Evolutionary conservation across 129 eudicot species (phyloP), one percentile per base, ranked within the genome.

Genomic region (Flaveria ramosissima): DNA sequence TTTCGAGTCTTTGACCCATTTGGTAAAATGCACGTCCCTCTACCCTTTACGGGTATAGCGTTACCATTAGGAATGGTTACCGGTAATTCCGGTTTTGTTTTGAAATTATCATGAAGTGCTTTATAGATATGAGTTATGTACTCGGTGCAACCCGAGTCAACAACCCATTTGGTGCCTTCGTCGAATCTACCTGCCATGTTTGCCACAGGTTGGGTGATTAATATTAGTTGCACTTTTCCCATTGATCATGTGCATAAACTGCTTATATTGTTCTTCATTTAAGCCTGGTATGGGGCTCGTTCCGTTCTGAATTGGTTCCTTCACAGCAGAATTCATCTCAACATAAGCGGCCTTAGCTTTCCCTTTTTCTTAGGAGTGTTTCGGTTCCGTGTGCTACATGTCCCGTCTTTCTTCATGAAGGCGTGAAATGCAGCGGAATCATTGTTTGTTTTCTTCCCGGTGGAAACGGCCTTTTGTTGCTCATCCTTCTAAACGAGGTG

Each of bases 141-240:
- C 39, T 32, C 7, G 39, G 7, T 32, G 39, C 39, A 32, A 32
- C 39, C 39, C 39, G 39, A 32, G 39, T 32, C 39, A 4, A 32
- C 7, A 32, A 32, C 39, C 39, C 7, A 32, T 32, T 32, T 32
- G 39, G 39, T 62, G 27, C 68, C 68, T 62, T 62, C 41, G 13
- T 26, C 68, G 8, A 12, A 62, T 26, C 42, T 62, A 62, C 68
- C 68, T 27, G 45, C 68, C 68, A 62, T 62, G 43, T 62, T 62
- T 7, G 43, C 20, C 20, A 7, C 27, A 2, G 21, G 43, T 62
- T 62, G 68, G 5, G 17, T 14, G 0, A 5, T 62, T 20, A 9
- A 15, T 4, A 13, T 27, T 62, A 14, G 68, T 0, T 2, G 17
- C 13, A 1, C 0, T 26, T 7, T 24, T 62, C 17, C 1, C 12